Percentiles rank a stretch among this genome's conserved stretches.
Evolutionary conservation across 345 rosid species (phyloP).

Genomic region (Acer saccharum): DNA sequence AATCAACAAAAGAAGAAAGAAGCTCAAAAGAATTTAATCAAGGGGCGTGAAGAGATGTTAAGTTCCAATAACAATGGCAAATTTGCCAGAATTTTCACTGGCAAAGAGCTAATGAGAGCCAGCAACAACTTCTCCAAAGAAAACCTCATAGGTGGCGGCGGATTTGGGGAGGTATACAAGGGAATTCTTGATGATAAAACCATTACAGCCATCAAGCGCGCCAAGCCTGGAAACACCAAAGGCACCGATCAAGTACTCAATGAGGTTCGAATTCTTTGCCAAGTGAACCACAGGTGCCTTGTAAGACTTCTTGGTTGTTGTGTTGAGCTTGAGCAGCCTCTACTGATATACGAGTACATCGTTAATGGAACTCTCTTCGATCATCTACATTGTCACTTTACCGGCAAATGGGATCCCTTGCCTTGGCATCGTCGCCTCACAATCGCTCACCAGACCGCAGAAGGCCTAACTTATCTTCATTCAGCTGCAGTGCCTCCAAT

Average conservation of each 20-base stretch:
- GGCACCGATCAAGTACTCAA: constrained; percentile 53
- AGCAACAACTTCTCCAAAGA: constrained; percentile 46
- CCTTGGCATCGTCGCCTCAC: constrained; percentile 42
- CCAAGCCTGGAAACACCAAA: constrained; percentile 53
- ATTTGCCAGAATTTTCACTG: constrained; percentile 36
- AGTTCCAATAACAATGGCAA: constrained; percentile 33
- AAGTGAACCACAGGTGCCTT: constrained; percentile 56
- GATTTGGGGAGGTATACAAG: constrained; percentile 53
- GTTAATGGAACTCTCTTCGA: constrained; percentile 44
- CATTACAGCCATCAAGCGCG: constrained; percentile 49
- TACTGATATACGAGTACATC: constrained; percentile 52
- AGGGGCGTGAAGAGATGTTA: constrained; percentile 37
- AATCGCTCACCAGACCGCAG: constrained; percentile 45
- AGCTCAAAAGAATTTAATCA: constrained; percentile 29
- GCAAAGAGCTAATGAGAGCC: constrained; percentile 44
- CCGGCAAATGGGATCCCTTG: constrained; percentile 4
- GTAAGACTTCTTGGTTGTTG: constrained; percentile 57
- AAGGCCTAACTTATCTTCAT: constrained; percentile 51
- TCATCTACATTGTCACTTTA: constrained; percentile 27
- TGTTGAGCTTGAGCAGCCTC: constrained; percentile 52
- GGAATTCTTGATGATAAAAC: constrained; percentile 47
- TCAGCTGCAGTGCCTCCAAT: constrained; percentile 46
- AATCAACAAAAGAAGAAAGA: constrained; percentile 22
- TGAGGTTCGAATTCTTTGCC: constrained; percentile 58
- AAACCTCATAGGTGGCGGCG: constrained; percentile 47